These are phyloP conservation scores for Sugiyamaella smithiae DNA, from an alignment of 805 yeast species.

Conservation along the genomic window DNA sequence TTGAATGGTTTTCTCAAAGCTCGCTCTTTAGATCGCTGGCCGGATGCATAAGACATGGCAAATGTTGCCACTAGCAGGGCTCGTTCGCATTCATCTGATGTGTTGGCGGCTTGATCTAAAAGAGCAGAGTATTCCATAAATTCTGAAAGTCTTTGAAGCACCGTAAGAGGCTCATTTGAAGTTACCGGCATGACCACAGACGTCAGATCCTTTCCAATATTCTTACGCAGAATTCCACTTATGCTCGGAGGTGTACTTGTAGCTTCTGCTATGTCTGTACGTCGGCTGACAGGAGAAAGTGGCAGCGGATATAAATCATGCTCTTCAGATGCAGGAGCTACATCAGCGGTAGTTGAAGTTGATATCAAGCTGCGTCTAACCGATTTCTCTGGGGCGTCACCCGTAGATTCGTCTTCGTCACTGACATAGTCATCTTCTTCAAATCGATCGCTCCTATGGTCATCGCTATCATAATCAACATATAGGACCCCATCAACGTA, in stretches of 20 bases:
- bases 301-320: slow-evolving; percentile 66
- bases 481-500: slow-evolving; percentile 23
- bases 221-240: slow-evolving; percentile 74
- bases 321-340: slow-evolving; percentile 13
- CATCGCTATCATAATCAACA: slow-evolving; percentile 22
- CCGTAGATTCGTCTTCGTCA: slow-evolving; percentile 17
- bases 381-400: slow-evolving; percentile 7
- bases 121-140: slow-evolving; percentile 70
- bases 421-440: slow-evolving; percentile 22
- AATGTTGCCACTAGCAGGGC: slow-evolving; percentile 72
- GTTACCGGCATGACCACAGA: slow-evolving; percentile 91
- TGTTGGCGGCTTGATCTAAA: slow-evolving; percentile 58
- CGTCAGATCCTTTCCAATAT: slow-evolving; percentile 82
- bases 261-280: slow-evolving; percentile 54
- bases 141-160: slow-evolving; percentile 78
- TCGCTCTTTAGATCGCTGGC: slow-evolving; percentile 70
- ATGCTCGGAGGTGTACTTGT: slow-evolving; percentile 76
- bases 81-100: slow-evolving; percentile 52
- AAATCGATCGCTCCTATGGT: not conserved
- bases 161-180: slow-evolving; percentile 85
- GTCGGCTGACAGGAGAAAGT: slow-evolving; percentile 44
- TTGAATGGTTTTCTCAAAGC: slow-evolving; percentile 88
- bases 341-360: not conserved
- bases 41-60: slow-evolving; percentile 71
- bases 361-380: slow-evolving; percentile 8